Conservation (phyloP, 2,329 filamentous ascomycete species). For the Fusarium veterinarium region DNA sequence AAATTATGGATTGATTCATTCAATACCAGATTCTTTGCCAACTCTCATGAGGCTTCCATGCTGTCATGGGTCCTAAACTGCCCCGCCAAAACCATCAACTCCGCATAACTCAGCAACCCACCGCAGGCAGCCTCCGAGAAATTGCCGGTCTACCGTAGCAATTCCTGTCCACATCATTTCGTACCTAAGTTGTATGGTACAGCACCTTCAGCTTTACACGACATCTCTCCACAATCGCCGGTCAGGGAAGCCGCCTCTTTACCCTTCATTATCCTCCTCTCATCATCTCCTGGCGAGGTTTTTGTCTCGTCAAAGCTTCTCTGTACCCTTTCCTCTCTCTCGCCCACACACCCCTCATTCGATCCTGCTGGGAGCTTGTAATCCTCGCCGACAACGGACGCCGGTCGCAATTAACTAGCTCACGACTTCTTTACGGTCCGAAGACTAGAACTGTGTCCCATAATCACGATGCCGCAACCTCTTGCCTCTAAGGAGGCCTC, state of each 20-base stretch:
- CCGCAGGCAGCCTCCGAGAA: constrained; percentile 43
- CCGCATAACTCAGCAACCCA: constrained; percentile 39
- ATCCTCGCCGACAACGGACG: constrained; percentile 29
- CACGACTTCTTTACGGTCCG: neutral
- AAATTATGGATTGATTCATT: neutral
- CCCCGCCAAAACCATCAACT: constrained; percentile 40
- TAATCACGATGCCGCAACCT: constrained; percentile 72
- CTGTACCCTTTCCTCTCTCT: constrained; percentile 17
- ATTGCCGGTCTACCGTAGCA: constrained; percentile 45
- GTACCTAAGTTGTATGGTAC: constrained; percentile 13
- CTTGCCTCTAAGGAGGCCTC: constrained; percentile 89
- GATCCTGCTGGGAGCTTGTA: constrained; percentile 57
- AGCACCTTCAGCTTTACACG: constrained; percentile 29
- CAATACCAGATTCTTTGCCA: neutral
- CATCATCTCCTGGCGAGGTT: constrained; percentile 19
- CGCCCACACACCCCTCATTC: constrained; percentile 36
- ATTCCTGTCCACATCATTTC: constrained; percentile 45
- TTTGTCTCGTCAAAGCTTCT: constrained; percentile 27
- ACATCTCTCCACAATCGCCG: constrained; percentile 21
- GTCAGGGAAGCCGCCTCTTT: constrained; percentile 43
- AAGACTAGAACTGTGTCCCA: neutral
- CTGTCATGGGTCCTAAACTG: constrained; percentile 29
- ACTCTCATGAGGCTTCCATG: neutral
- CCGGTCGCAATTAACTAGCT: constrained; percentile 10
- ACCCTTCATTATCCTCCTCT: constrained; percentile 21